Evolutionary conservation across 2,329 filamentous ascomycete genomes (phyloP), one percentile per base, ranked within the genome.

Genomic region (Plenodomus lindquistii): DNA sequence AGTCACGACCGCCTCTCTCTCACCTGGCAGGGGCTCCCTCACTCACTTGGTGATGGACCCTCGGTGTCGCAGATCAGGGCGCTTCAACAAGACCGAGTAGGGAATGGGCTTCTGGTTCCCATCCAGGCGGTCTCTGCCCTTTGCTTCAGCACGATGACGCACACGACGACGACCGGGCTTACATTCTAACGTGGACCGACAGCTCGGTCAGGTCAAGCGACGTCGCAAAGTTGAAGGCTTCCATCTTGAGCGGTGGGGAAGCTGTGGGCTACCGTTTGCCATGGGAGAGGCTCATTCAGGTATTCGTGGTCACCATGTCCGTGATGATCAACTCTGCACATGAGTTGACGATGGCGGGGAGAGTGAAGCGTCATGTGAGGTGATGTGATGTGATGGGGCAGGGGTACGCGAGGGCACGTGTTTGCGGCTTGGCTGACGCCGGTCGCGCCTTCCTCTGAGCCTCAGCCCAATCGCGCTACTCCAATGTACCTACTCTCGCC

Each of bases 141-240:
- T 37, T 17, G 15, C 48, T 48, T 72, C 50, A 70, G 59, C 54
- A 52, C 41, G 17, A 16, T n/a, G n/a, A n/a, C n/a, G n/a, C 21
- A 16, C 19, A 10, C 18, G 1, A 10, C 6, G 36, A 24, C 22
- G 22, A 24, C 22, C 22, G 22, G 16, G 15, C 81, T 55, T 75
- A 86, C 84, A 87, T 83, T 73, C 82, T 84, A 54, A 86, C 75
- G 62, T 80, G 78, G 44, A 86, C 78, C 17, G 88, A 85, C 57
- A 92, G 83, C 46, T 66, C 57, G 62, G 91, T 82, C 62, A 97
- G 81, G 72, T 89, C 85, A 58, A 91, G 88, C 50, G 94, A 96
- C 67, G 86, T 90, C 60, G 91, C 92, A 77, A 97, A 97, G 22
- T 92, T 96, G 75, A 96, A 97, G 43, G 92, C 88, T 75, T 99